A percentile compares a stretch with the other conserved stretches of the same genome.
Conservation (phyloP, 2,329 filamentous ascomycete genomes). For the Leptographium procerum region DNA sequence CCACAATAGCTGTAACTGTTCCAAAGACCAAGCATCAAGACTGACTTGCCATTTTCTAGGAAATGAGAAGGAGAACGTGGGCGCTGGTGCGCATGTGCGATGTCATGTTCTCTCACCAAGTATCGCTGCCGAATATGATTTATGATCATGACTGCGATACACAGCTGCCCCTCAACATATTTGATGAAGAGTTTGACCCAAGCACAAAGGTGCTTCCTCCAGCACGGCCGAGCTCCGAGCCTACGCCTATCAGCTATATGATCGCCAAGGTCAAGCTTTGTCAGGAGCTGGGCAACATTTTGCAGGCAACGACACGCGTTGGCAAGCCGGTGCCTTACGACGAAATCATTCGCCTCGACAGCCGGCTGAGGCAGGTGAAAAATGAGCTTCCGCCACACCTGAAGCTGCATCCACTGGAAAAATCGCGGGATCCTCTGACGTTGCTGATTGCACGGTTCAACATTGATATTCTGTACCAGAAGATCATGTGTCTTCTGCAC, state of each 20-base stretch:
- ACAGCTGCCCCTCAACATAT: constrained; percentile 63
- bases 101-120: constrained; percentile 66
- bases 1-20: not conserved
- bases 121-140: constrained; percentile 57
- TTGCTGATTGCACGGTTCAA: constrained; percentile 78
- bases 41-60: constrained; percentile 24
- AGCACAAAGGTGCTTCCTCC: constrained; percentile 56
- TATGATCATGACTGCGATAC: constrained; percentile 66
- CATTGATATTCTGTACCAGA: constrained; percentile 76
- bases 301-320: constrained; percentile 51
- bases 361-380: constrained; percentile 47
- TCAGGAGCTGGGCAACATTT: constrained; percentile 58
- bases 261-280: constrained; percentile 61
- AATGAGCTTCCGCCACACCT: constrained; percentile 70
- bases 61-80: constrained; percentile 62
- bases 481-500: constrained; percentile 81
- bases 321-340: constrained; percentile 49
- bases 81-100: constrained; percentile 62
- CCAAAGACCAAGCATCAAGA: not conserved
- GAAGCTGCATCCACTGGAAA: constrained; percentile 61
- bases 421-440: constrained; percentile 68
- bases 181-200: constrained; percentile 68
- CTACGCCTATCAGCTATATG: constrained; percentile 69
- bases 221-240: constrained; percentile 54
- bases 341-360: constrained; percentile 51